A percentile compares a stretch with the other conserved stretches of the same genome.
Evolutionary conservation across 345 rosid species (phyloP).

Genomic region (Euphorbia peplus): DNA sequence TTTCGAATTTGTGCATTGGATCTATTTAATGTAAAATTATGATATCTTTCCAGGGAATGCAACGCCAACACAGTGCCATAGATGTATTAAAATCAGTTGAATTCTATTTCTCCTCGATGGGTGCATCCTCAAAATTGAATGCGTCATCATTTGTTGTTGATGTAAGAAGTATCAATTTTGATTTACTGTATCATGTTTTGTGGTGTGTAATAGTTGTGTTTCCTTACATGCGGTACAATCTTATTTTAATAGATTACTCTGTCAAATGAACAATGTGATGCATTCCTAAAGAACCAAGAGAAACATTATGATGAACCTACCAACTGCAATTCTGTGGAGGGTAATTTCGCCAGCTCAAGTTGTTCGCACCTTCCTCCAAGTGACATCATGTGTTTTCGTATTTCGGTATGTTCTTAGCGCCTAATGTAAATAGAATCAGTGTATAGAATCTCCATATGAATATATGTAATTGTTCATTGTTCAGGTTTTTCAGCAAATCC

Average conservation of each 20-base stretch:
- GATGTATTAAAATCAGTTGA: slow-evolving; percentile 65
- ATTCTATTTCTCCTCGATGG: slow-evolving; percentile 48
- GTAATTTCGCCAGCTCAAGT: slow-evolving; percentile 24
- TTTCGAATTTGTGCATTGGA: not conserved
- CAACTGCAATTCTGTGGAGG: slow-evolving; percentile 21
- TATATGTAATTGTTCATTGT: slow-evolving; percentile 5
- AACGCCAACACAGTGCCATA: slow-evolving; percentile 63
- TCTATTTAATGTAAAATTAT: slow-evolving; percentile 8
- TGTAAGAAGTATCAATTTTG: slow-evolving; percentile 42
- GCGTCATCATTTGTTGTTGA: slow-evolving; percentile 51
- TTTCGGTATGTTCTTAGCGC: slow-evolving; percentile 40
- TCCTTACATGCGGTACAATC: slow-evolving; percentile 26
- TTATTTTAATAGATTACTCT: slow-evolving; percentile 49
- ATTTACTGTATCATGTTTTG: not conserved
- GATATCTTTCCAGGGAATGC: slow-evolving; percentile 49
- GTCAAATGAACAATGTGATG: slow-evolving; percentile 49
- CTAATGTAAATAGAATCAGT: slow-evolving; percentile 3
- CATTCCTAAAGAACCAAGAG: slow-evolving; percentile 38
- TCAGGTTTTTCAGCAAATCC: slow-evolving; percentile 81
- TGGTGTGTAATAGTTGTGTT: slow-evolving; percentile 7
- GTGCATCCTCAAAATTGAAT: slow-evolving; percentile 67
- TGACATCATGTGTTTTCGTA: slow-evolving; percentile 43
- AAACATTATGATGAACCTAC: slow-evolving; percentile 20
- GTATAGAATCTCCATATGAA: slow-evolving; percentile 7
- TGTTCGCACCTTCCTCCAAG: slow-evolving; percentile 26